A percentile compares a stretch with the other conserved stretches of the same genome.
phyloP scores from a whole-genome alignment of 768 basidiomycete species.

The Agrocybe praecox region DNA sequence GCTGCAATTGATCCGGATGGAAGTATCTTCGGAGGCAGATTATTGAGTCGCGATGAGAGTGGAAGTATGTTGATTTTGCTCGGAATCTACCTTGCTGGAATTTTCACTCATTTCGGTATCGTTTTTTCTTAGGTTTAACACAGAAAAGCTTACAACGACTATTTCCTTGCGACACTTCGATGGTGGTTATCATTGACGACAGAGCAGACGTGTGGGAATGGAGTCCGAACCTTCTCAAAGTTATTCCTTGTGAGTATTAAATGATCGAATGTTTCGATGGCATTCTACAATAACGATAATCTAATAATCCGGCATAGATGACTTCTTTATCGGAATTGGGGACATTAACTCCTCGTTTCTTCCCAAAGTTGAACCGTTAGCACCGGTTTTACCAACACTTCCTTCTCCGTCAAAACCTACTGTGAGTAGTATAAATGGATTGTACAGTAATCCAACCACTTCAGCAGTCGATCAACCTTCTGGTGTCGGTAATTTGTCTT shows the following conservation, averaged over 20 bases:
- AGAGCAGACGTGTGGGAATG: conserved; percentile 98
- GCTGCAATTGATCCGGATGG: conserved; percentile 90
- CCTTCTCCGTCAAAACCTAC: conserved; percentile 19
- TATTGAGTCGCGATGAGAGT: conserved; percentile 94
- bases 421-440: conserved; percentile 14
- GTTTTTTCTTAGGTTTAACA: conserved; percentile 64
- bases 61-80: conserved; percentile 67
- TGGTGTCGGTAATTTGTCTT: conserved; percentile 23
- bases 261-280: not conserved
- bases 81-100: not conserved
- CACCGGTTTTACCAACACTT: conserved; percentile 34
- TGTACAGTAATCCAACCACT: conserved; percentile 1
- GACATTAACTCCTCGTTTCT: conserved; percentile 97
- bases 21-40: conserved; percentile 81
- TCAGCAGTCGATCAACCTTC: conserved; percentile 9
- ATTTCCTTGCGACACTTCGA: conserved; percentile 96
- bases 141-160: conserved; percentile 90
- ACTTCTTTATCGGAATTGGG: conserved; percentile 97
- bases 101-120: conserved; percentile 15
- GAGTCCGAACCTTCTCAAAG: conserved; percentile 95
- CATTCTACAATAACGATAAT: too few species aligned
- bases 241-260: conserved; percentile 80
- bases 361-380: conserved; percentile 70
- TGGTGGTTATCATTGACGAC: conserved; percentile 99
- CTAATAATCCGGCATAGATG: conserved; percentile 56